These are phyloP conservation scores for Candida silvicultrix DNA, from an alignment of 805 yeast genomes.

Conservation along the genomic window DNA sequence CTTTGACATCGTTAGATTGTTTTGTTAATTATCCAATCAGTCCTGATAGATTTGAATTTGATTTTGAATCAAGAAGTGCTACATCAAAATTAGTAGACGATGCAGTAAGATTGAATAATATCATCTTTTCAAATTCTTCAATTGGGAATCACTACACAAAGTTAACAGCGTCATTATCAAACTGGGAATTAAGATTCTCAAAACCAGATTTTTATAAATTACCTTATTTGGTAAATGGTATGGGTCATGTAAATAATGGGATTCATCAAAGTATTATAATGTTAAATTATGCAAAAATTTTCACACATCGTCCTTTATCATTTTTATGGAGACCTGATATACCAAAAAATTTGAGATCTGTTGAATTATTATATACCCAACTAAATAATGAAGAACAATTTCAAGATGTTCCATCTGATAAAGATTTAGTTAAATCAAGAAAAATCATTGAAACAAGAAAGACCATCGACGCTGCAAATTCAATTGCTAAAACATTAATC, in stretches of 20 bases:
- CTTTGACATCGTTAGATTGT: conserved; percentile 29
- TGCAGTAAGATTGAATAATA: conserved; percentile 40
- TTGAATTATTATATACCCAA: conserved; percentile 18
- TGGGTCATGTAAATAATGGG: conserved; percentile 46
- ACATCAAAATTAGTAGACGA: conserved; percentile 43
- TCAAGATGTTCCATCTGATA: conserved; percentile 21
- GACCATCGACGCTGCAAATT: conserved; percentile 47
- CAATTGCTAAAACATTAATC: conserved; percentile 37
- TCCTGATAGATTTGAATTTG: conserved; percentile 32
- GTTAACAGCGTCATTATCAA: conserved; percentile 40
- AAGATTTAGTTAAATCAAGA: conserved; percentile 33
- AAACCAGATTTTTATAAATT: conserved; percentile 36
- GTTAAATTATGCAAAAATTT: conserved; percentile 46
- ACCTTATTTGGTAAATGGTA: conserved; percentile 35
- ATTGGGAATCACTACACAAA: conserved; percentile 30
- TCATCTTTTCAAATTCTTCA: conserved; percentile 34
- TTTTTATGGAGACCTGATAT: conserved; percentile 44
- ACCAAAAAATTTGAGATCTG: conserved; percentile 34
- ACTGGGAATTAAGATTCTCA: conserved; percentile 42
- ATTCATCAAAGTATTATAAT: conserved; percentile 44
- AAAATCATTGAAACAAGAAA: conserved; percentile 46
- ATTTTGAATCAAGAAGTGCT: conserved; percentile 40
- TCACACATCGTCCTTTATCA: conserved; percentile 48
- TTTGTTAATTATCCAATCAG: conserved; percentile 33
- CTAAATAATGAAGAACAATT: conserved; percentile 25